A percentile compares a stretch with the other conserved stretches of the same genome.
These are phyloP conservation scores for Trichosporon coremiiforme DNA, from an alignment of 1,284 basidiomycete species.

Conservation along the genomic window DNA sequence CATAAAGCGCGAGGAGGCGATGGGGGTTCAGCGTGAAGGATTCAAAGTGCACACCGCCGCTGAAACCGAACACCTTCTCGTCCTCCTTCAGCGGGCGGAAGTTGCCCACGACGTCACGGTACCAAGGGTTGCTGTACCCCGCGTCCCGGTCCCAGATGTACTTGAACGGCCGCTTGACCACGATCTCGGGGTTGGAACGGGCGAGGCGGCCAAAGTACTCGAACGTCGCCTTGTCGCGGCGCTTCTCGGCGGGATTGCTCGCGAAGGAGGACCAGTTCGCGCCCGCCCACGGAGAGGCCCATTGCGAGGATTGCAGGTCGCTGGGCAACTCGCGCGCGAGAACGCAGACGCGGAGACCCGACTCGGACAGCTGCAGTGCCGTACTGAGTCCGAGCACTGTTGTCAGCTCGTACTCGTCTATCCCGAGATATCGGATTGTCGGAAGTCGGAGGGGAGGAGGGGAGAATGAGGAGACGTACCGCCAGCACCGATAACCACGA, in stretches of 20 bases:
- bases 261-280: conserved; percentile 69
- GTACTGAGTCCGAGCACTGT: conserved; percentile 59
- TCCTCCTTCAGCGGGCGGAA: conserved; percentile 33
- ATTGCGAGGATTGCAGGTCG: conserved; percentile 64
- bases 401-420: conserved; percentile 26
- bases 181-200: conserved; percentile 44
- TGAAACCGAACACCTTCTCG: conserved; percentile 30
- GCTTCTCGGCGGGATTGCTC: too few species aligned
- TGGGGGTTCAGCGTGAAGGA: conserved; percentile 57
- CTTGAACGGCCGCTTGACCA: conserved; percentile 58
- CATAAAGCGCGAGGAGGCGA: conserved; percentile 50
- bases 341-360: conserved; percentile 63
- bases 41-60: conserved; percentile 48
- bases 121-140: too few species aligned
- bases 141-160: conserved; percentile 56
- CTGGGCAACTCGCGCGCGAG: conserved; percentile 69
- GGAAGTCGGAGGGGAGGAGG: conserved; percentile 38
- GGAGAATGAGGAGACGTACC: conserved; percentile 50
- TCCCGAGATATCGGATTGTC: not conserved
- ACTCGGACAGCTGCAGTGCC: conserved; percentile 55
- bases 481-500: conserved; percentile 63
- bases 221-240: conserved; percentile 43
- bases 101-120: conserved; percentile 59
- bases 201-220: conserved; percentile 60
- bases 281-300: conserved; percentile 73